A percentile compares a stretch with the other conserved stretches of the same genome.
These are phyloP conservation scores for Tanozyma kutaoensis DNA, from an alignment of 805 yeast species.

Conservation along the genomic window DNA sequence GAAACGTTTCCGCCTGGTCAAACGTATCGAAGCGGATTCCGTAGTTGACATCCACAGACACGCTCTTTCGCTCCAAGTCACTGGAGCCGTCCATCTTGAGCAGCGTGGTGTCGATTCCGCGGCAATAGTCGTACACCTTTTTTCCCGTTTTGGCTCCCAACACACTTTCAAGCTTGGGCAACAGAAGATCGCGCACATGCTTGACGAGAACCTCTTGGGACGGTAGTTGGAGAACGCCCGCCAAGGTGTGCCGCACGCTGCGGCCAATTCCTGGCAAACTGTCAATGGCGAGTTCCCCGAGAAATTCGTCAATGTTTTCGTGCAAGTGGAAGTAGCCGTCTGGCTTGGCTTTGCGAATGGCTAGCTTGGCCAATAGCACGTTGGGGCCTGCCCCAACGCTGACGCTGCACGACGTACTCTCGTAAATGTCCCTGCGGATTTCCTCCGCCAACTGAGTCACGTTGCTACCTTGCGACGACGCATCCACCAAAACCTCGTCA, in stretches of 20 bases:
- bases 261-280: constrained; percentile 55
- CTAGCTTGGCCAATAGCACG: constrained; percentile 65
- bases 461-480: constrained; percentile 18
- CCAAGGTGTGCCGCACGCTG: constrained; percentile 34
- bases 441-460: constrained; percentile 1
- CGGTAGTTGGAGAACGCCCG: constrained; percentile 10
- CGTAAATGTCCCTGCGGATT: constrained; percentile 28
- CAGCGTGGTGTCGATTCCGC: constrained; percentile 57
- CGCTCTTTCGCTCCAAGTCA: constrained; percentile 49
- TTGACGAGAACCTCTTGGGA: constrained; percentile 15
- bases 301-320: constrained; percentile 14
- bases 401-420: constrained; percentile 46
- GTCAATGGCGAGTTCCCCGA: constrained; percentile 19
- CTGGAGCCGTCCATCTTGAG: constrained; percentile 40
- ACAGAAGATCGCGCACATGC: constrained; percentile 22
- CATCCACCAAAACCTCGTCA: constrained; percentile 81
- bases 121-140: constrained; percentile 43
- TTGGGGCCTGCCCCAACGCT: constrained; percentile 73
- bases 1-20: constrained; percentile 51
- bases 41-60: constrained; percentile 84
- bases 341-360: constrained; percentile 70
- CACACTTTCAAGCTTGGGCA: constrained; percentile 21
- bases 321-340: constrained; percentile 37
- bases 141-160: constrained; percentile 65
- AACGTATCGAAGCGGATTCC: constrained; percentile 65